Percentiles rank a stretch among this genome's conserved stretches.
Evolutionary conservation across 208 protist genomes (phyloP).

Genomic region (Perkinsela sp.): DNA sequence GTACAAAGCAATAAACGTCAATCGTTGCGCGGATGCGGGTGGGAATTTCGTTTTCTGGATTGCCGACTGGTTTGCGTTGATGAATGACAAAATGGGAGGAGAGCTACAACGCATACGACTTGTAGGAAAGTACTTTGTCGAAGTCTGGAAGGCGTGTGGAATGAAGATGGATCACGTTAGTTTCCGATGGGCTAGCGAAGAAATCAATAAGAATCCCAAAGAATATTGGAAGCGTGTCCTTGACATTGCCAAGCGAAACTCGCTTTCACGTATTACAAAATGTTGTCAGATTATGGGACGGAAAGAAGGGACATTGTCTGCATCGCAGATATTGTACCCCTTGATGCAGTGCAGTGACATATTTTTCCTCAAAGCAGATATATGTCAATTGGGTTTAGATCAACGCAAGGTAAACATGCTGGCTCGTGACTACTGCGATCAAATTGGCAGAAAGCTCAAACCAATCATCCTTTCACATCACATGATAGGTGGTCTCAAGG

Average conservation of each 20-base stretch:
- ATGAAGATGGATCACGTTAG: constrained; percentile 87
- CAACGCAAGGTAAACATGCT: constrained; percentile 99
- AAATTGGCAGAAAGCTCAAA: constrained; percentile 55
- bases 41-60: constrained; percentile 95
- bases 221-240: constrained; percentile 87
- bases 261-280: constrained; percentile 78
- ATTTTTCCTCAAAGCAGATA: constrained; percentile 92
- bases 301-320: constrained; percentile 73
- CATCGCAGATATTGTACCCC: constrained; percentile 93
- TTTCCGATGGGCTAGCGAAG: constrained; percentile 87
- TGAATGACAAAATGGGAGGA: constrained; percentile 98
- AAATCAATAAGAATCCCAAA: constrained; percentile 73
- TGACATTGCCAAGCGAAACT: constrained; percentile 81
- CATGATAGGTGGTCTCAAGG: constrained; percentile 82
- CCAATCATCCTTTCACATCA: constrained; percentile 92
- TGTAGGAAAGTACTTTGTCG: constrained; percentile 86
- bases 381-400: constrained; percentile 97
- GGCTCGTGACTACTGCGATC: constrained; percentile 89
- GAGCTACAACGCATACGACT: constrained; percentile 85
- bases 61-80: constrained; percentile 97
- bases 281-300: constrained; percentile 98
- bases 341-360: constrained; percentile 97
- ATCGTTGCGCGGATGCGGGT: constrained; percentile 81
- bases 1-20: constrained; percentile 95
- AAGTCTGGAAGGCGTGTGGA: constrained; percentile 92